phyloP scores from a whole-genome alignment of 1,284 basidiomycete species.

The Trametes hirsuta region DNA sequence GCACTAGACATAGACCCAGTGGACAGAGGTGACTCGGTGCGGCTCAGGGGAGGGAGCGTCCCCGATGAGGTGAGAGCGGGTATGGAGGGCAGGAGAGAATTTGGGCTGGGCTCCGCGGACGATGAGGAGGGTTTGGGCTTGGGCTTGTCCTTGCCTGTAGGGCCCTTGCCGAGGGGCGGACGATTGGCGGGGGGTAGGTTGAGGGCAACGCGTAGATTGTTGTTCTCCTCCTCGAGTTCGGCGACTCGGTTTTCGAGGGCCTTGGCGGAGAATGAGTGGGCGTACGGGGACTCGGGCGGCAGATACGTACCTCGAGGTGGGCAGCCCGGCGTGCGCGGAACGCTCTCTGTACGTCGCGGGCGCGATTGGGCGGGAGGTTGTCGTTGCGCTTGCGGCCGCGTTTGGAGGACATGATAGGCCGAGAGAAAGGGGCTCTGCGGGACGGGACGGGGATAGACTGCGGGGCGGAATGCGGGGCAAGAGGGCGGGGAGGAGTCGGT shows the following conservation, averaged over 20 bases:
- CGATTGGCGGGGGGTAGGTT: slow-evolving; percentile 77
- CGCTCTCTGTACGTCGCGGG: slow-evolving; percentile 89
- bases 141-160: slow-evolving; percentile 81
- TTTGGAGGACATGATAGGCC: slow-evolving; percentile 71
- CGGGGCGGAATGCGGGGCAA: slow-evolving; percentile 21
- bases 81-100: slow-evolving; percentile 20
- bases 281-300: neutral
- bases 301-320: slow-evolving; percentile 72
- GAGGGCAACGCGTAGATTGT: slow-evolving; percentile 73
- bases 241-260: slow-evolving; percentile 82
- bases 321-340: slow-evolving; percentile 90
- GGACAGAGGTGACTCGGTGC: slow-evolving; percentile 38
- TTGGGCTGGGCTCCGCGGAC: slow-evolving; percentile 16
- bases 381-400: slow-evolving; percentile 92
- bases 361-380: slow-evolving; percentile 89
- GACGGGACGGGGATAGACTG: slow-evolving; percentile 22
- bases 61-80: slow-evolving; percentile 22
- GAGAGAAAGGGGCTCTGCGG: slow-evolving; percentile 14
- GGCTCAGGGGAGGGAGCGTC: slow-evolving; percentile 26
- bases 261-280: slow-evolving; percentile 42
- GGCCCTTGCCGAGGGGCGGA: slow-evolving; percentile 74
- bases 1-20: slow-evolving; percentile 36
- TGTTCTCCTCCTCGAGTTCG: slow-evolving; percentile 86
- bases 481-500: slow-evolving; percentile 28
- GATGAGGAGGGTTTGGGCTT: slow-evolving; percentile 42